Evolutionary conservation across 208 protist genomes (phyloP).

Genomic region (Leishmania tropica): DNA sequence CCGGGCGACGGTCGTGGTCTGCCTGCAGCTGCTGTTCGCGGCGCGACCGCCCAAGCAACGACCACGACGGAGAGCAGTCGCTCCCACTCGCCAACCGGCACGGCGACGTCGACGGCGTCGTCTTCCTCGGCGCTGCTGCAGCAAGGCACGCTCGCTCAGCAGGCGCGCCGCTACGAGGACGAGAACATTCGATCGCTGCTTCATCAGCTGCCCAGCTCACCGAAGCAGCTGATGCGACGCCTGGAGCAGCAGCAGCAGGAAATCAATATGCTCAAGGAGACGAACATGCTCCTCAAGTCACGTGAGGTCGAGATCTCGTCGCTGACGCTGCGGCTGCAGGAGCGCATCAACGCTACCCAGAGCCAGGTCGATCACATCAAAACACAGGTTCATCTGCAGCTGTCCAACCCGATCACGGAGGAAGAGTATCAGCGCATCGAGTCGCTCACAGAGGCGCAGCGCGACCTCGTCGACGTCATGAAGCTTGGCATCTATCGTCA

Average conservation of each 20-base stretch:
- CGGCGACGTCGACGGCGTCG: conserved; percentile 9
- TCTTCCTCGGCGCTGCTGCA: not conserved
- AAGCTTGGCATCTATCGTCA: conserved; percentile 88
- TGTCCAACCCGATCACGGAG: conserved; percentile 76
- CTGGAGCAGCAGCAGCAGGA: conserved; percentile 77
- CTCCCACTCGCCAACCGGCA: conserved; percentile 9
- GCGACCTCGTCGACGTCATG: conserved; percentile 80
- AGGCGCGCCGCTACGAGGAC: conserved; percentile 22
- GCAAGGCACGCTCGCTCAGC: not conserved
- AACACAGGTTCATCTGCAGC: conserved; percentile 64
- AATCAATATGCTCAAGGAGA: conserved; percentile 60
- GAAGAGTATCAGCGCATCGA: conserved; percentile 78
- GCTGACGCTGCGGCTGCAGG: conserved; percentile 72
- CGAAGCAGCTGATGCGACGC: conserved; percentile 64
- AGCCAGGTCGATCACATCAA: conserved; percentile 87
- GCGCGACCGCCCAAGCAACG: conserved; percentile 9
- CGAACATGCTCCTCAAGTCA: conserved; percentile 69
- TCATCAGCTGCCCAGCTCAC: conserved; percentile 59
- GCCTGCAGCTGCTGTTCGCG: not conserved
- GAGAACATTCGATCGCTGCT: conserved; percentile 30
- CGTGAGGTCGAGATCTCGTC: conserved; percentile 83
- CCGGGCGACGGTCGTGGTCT: not conserved
- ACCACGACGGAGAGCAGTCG: conserved; percentile 24
- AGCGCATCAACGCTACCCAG: conserved; percentile 82
- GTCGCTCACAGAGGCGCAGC: conserved; percentile 57